A percentile compares a stretch with the other conserved stretches of the same genome.
Conservation (phyloP, 2,329 filamentous ascomycete species). For the Dactylonectria macrodidyma region DNA sequence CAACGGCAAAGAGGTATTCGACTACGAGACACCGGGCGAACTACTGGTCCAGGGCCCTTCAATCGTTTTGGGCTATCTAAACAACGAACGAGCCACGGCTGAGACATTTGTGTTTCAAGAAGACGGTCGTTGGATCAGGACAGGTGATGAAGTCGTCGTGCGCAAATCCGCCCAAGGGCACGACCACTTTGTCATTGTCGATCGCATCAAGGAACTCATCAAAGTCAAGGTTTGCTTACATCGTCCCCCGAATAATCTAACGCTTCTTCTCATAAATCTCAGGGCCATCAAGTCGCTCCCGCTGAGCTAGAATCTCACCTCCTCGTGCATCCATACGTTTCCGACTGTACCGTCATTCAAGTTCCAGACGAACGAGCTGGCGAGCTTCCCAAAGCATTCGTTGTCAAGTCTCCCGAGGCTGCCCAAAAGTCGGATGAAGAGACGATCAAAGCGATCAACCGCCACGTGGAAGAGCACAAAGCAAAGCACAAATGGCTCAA, state of each 20-base stretch:
- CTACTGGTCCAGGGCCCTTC: conserved; percentile 82
- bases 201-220: conserved; percentile 79
- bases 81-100: conserved; percentile 85
- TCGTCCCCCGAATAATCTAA: too few species aligned
- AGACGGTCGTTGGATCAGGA: conserved; percentile 82
- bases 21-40: conserved; percentile 81
- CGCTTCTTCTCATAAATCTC: too few species aligned
- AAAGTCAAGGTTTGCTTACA: conserved; percentile 75
- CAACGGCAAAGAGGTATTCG: conserved; percentile 77
- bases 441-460: conserved; percentile 64
- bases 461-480: conserved; percentile 75
- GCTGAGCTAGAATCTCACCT: conserved; percentile 83
- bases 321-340: conserved; percentile 77
- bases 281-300: conserved; percentile 78
- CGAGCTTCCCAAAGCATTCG: conserved; percentile 73
- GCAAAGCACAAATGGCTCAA: conserved; percentile 77
- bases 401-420: conserved; percentile 64
- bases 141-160: conserved; percentile 86
- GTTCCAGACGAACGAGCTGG: conserved; percentile 71
- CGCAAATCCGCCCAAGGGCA: conserved; percentile 73
- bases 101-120: conserved; percentile 80
- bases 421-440: conserved; percentile 68
- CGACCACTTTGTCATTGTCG: conserved; percentile 88
- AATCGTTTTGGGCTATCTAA: conserved; percentile 85
- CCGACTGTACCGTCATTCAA: conserved; percentile 82